Percentiles rank a stretch among this genome's conserved stretches.
Evolutionary conservation across 2,329 filamentous ascomycete species (phyloP).

Genomic region (Aspergillus sp.): DNA sequence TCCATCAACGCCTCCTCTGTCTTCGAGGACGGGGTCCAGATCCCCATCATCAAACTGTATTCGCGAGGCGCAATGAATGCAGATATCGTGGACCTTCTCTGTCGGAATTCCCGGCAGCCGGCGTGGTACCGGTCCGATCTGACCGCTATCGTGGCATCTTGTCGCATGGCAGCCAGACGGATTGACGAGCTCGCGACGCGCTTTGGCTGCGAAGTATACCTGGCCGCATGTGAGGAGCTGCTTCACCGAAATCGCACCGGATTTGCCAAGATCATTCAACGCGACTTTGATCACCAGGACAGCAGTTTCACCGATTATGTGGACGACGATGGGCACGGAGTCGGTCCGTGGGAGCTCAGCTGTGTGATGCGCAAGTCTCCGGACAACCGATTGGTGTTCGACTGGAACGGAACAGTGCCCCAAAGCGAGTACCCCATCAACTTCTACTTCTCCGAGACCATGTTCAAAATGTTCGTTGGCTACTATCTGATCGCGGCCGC

Average conservation of each 20-base stretch:
- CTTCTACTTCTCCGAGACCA: constrained; percentile 40
- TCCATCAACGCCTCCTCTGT: constrained; percentile 41
- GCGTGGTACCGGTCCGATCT: constrained; percentile 43
- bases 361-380: constrained; percentile 39
- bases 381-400: constrained; percentile 36
- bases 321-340: constrained; percentile 40
- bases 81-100: constrained; percentile 37
- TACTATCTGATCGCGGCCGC: constrained; percentile 41
- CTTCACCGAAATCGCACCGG: constrained; percentile 37
- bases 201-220: constrained; percentile 38
- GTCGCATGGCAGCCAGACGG: constrained; percentile 36
- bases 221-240: constrained; percentile 38
- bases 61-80: constrained; percentile 35
- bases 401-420: constrained; percentile 41
- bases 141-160: constrained; percentile 39
- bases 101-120: constrained; percentile 40
- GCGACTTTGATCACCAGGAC: constrained; percentile 35
- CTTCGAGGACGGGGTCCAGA: constrained; percentile 43
- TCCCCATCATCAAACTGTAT: constrained; percentile 42
- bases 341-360: constrained; percentile 39
- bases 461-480: constrained; percentile 46
- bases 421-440: constrained; percentile 41
- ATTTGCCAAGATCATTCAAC: constrained; percentile 39
- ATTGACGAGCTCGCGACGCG: constrained; percentile 39
- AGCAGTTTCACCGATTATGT: constrained; percentile 42